These are phyloP conservation scores for Aspergillus nanangensis DNA, from an alignment of 495 filamentous ascomycete genomes.

Conservation along the genomic window DNA sequence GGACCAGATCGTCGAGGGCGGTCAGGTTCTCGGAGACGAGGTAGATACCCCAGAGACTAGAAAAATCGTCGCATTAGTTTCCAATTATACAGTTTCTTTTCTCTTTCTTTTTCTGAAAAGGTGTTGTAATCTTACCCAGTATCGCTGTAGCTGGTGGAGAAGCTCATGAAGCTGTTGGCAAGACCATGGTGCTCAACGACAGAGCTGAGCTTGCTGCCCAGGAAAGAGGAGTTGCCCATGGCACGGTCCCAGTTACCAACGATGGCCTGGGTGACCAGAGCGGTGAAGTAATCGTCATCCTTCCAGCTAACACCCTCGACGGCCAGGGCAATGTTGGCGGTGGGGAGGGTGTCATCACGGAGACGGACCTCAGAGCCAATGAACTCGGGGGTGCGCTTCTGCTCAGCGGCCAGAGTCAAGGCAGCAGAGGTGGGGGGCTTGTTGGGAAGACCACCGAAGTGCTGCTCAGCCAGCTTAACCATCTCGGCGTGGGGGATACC, in stretches of 20 bases:
- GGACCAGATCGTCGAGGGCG: constrained; percentile 86
- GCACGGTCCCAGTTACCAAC: constrained; percentile 99
- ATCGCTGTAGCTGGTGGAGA: constrained; percentile 98
- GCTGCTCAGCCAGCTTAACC: constrained; percentile 92
- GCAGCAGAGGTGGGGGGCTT: constrained; percentile 67
- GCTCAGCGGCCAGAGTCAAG: constrained; percentile 55
- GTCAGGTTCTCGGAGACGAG: constrained; percentile 86
- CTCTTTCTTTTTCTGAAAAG: too few species aligned
- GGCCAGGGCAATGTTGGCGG: constrained; percentile 96
- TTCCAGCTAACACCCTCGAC: constrained; percentile 99
- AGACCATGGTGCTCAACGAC: constrained; percentile 90
- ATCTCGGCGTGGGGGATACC: constrained; percentile 91
- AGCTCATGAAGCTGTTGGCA: constrained; percentile 99
- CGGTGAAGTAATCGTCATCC: constrained; percentile 98
- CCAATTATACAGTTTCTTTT: constrained; percentile 6
- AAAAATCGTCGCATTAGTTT: constrained; percentile 15
- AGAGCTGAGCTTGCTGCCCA: constrained; percentile 95
- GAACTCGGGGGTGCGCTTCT: constrained; percentile 88
- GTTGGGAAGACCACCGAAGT: constrained; percentile 76
- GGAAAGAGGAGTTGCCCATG: constrained; percentile 93
- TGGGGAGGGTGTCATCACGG: constrained; percentile 91
- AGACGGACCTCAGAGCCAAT: constrained; percentile 92
- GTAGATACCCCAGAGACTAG: constrained; percentile 98
- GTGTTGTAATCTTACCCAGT: constrained; percentile 67
- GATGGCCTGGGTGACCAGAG: constrained; percentile 94